Percentiles rank a stretch among this genome's conserved stretches.
phyloP scores from a whole-genome alignment of 1,284 basidiomycete genomes.

The Pterulicium gracile region DNA sequence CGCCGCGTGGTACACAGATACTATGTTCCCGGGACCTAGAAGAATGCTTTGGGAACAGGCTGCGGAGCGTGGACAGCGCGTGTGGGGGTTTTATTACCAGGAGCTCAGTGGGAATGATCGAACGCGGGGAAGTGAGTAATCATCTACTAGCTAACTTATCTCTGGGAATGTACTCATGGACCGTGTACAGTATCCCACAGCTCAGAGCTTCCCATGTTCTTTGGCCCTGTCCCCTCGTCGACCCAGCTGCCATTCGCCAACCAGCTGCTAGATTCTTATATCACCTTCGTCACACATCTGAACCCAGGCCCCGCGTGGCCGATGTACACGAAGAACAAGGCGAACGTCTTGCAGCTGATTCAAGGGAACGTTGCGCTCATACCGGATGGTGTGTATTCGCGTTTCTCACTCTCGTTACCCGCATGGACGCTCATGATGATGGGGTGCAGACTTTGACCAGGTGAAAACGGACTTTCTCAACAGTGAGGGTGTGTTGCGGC shows the following conservation, averaged over 20 bases:
- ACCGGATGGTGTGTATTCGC: slow-evolving; percentile 30
- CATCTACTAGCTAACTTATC: background rate
- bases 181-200: slow-evolving; percentile 40
- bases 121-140: slow-evolving; percentile 27
- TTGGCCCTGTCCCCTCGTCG: slow-evolving; percentile 30
- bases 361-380: slow-evolving; percentile 39
- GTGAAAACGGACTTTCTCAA: slow-evolving; percentile 9
- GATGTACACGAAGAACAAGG: slow-evolving; percentile 22
- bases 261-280: slow-evolving; percentile 36
- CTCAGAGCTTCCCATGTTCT: slow-evolving; percentile 37
- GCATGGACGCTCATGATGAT: slow-evolving; percentile 19
- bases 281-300: slow-evolving; percentile 42
- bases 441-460: slow-evolving; percentile 17
- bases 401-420: background rate
- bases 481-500: slow-evolving; percentile 1
- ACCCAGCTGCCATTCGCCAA: slow-evolving; percentile 35
- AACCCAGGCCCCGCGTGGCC: slow-evolving; percentile 40
- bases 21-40: slow-evolving; percentile 40
- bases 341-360: slow-evolving; percentile 33
- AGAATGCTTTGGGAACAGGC: slow-evolving; percentile 38
- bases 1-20: slow-evolving; percentile 43
- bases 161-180: too few relatives aligned
- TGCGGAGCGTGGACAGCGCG: slow-evolving; percentile 28
- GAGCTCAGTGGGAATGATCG: slow-evolving; percentile 41
- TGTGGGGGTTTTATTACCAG: slow-evolving; percentile 43